Evolutionary conservation across 1,139 yeast genomes (phyloP), one percentile per base, ranked within the genome.

Genomic region (Blastobotrys indianensis): DNA sequence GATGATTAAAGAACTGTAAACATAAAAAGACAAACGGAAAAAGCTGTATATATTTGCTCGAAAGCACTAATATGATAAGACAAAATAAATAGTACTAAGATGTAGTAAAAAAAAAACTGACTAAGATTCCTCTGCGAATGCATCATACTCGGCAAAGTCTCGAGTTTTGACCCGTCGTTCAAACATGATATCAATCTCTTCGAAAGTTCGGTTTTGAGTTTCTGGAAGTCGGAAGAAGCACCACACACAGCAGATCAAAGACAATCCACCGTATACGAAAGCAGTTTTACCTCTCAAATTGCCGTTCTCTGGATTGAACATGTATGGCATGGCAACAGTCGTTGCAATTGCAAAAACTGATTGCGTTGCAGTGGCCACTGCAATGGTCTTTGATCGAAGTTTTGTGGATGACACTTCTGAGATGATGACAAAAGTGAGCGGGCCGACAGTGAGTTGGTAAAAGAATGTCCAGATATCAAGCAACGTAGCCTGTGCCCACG

Each of bases 271-370:
- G 73, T 76, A 79, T 56, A 79, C 69, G 58, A 76, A 76, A 1
- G 77, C 83, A 12, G 79, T 69, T 60, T 79, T 77, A 32, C 80
- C 84, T 48, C 73, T 68, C 78, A 79, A 70, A 55, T 76, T 71
- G 70, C 79, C 76, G 8, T 74, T 74, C n/a, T 72, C 68, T 2
- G 80, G 77, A 59, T 77, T 78, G 59, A 80, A 68, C 81, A 79
- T 74, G 58, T 77, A 75, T 12, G 85, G 84, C 47, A 72, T 72
- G 30, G 74, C 65, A 34, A 77, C 65, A 16, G 74, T 56, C 59
- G 59, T 67, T 37, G 75, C 64, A 51, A 78, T 71, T 36, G 74
- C 72, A 35, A 72, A 64, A 1, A 51, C 41, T 2, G 60, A 54
- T 63, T 75, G 75, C 37, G 71, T 59, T 54, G 73, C 72, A 60